Conservation (phyloP, 2,329 filamentous ascomycete genomes). For the Gliomastix tumulicola region DNA sequence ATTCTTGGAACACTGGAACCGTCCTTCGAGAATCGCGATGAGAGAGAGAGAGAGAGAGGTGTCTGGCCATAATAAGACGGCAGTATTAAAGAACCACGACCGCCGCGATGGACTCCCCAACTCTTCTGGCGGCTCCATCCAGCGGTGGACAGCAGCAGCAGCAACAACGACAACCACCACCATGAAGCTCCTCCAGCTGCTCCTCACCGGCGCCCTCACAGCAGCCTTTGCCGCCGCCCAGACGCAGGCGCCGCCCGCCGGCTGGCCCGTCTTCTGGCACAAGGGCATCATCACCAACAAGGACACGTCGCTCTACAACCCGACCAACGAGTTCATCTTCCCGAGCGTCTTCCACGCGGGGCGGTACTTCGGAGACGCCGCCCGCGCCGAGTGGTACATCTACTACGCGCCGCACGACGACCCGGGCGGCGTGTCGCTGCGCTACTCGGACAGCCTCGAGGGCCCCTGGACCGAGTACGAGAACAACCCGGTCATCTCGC, state of each 20-base stretch:
- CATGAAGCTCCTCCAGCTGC: too few species aligned
- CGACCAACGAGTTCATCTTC: conserved; percentile 16
- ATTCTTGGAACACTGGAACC: too few species aligned
- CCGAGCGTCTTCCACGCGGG: conserved; percentile 15
- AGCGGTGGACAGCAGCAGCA: too few species aligned
- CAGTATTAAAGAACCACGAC: too few species aligned
- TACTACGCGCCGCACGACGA: conserved; percentile 18
- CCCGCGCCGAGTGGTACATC: conserved; percentile 14
- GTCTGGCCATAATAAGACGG: too few species aligned
- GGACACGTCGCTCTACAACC: conserved; percentile 11
- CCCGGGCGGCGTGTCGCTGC: conserved; percentile 12
- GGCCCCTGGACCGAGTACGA: conserved; percentile 10
- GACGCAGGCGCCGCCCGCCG: conserved; percentile 5
- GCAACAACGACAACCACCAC: too few species aligned
- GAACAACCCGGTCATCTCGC: conserved; percentile 8
- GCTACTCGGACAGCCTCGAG: conserved; percentile 10
- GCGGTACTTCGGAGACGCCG: conserved; percentile 6
- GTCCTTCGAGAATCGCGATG: too few species aligned
- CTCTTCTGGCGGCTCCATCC: too few species aligned
- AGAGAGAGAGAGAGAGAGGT: too few species aligned
- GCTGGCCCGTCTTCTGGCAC: conserved; percentile 12
- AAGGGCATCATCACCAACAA: conserved; percentile 13
- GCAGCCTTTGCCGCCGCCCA: conserved; percentile 3
- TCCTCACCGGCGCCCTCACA: background rate
- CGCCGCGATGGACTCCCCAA: too few species aligned